Evolutionary conservation across 768 basidiomycete species (phyloP).

Genomic region (Serendipita sp.): DNA sequence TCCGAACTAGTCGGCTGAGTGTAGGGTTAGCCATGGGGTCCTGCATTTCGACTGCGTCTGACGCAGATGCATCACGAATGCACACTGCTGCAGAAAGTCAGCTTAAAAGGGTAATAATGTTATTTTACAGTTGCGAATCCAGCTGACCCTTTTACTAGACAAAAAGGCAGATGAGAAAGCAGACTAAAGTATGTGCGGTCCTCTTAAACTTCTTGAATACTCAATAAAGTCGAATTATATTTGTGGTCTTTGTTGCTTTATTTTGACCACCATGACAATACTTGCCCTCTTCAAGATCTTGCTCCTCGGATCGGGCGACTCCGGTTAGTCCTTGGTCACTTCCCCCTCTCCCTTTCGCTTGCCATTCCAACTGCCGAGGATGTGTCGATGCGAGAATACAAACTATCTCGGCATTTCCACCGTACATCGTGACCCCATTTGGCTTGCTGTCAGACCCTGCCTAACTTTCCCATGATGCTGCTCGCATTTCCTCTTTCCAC

Average conservation of each 20-base stretch:
- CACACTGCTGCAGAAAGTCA: slow-evolving; percentile 58
- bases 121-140: not conserved
- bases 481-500: slow-evolving; percentile 4
- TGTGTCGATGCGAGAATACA: not conserved
- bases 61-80: slow-evolving; percentile 34
- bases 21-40: slow-evolving; percentile 11
- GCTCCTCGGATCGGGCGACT: slow-evolving; percentile 82
- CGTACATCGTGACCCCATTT: not conserved
- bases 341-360: slow-evolving; percentile 49
- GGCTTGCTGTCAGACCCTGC: not conserved
- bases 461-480: no score
- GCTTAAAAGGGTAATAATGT: slow-evolving; percentile 46
- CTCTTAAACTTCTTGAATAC: not conserved
- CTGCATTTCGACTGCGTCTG: not conserved
- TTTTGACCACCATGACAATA: no score
- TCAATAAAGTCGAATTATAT: not conserved
- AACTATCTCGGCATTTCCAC: not conserved
- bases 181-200: slow-evolving; percentile 46
- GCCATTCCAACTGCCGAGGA: not conserved
- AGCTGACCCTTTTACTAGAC: slow-evolving; percentile 29
- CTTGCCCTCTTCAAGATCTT: slow-evolving; percentile 37
- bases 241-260: not conserved
- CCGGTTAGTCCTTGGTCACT: slow-evolving; percentile 47
- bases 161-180: slow-evolving; percentile 47
- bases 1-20: no score